Conservation (phyloP, 495 filamentous ascomycete species). For the Jackrogersella multiformis region DNA sequence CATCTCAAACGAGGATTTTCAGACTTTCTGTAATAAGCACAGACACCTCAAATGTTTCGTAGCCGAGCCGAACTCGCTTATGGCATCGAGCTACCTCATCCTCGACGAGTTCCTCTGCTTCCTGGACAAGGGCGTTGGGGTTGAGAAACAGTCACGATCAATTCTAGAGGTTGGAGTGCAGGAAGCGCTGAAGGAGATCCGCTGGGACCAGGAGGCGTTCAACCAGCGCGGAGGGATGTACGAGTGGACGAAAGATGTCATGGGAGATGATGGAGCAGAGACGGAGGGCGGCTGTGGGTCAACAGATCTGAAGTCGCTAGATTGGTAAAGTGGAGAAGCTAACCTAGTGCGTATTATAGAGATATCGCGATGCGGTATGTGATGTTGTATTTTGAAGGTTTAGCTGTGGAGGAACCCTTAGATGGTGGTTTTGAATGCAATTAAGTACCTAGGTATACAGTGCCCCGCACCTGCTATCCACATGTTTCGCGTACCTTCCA, state of each 20-base stretch:
- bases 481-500: too few species aligned
- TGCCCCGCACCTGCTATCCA: too few species aligned
- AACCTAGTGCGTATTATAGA: too few species aligned
- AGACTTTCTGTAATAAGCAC: conserved; percentile 60
- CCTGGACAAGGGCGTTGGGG: conserved; percentile 56
- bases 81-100: conserved; percentile 63
- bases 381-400: too few species aligned
- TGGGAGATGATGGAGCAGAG: not conserved
- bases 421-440: too few species aligned
- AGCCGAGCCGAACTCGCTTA: conserved; percentile 61
- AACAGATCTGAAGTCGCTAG: not conserved
- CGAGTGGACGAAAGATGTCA: conserved; percentile 58
- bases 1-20: conserved; percentile 61
- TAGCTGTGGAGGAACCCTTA: too few species aligned
- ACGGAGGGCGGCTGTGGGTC: conserved; percentile 20
- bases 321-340: conserved; percentile 16
- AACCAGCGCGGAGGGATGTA: conserved; percentile 59
- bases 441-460: too few species aligned
- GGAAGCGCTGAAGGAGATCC: conserved; percentile 57
- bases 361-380: too few species aligned
- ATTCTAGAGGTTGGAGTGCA: conserved; percentile 64
- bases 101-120: conserved; percentile 67
- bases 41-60: conserved; percentile 53
- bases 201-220: conserved; percentile 63
- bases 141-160: conserved; percentile 49